Evolutionary conservation across 805 yeast genomes (phyloP).

Genomic region (Ogataea glucozyma): DNA sequence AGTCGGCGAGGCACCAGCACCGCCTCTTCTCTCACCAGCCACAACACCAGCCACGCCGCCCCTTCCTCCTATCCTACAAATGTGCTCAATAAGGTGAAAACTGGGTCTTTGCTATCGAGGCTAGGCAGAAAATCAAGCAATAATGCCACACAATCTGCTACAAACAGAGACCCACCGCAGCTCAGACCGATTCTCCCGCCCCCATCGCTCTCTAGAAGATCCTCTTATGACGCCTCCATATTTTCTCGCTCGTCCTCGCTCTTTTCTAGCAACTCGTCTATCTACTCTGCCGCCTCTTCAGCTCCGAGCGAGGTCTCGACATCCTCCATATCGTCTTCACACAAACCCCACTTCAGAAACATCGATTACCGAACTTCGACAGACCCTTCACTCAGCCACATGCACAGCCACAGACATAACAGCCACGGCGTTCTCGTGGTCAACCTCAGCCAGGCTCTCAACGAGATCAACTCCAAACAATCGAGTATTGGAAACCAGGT

Average conservation of each 20-base stretch:
- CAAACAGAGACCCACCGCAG: conserved; percentile 3
- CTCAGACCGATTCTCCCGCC: conserved; percentile 3
- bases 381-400: background rate
- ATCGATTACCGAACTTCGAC: conserved; percentile 8
- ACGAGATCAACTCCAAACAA: conserved; percentile 18
- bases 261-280: conserved; percentile 12
- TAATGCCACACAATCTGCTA: background rate
- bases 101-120: conserved; percentile 17
- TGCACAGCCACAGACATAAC: background rate
- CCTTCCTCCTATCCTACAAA: no score
- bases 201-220: conserved; percentile 9
- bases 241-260: conserved; percentile 11
- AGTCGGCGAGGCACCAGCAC: conserved; percentile 1
- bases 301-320: conserved; percentile 8
- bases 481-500: conserved; percentile 28
- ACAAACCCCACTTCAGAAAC: conserved; percentile 4
- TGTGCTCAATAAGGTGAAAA: conserved; percentile 12
- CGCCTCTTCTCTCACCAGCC: conserved; percentile 1
- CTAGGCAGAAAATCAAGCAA: conserved; percentile 3
- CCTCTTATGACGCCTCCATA: conserved; percentile 14
- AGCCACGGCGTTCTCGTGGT: conserved; percentile 7
- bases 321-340: background rate
- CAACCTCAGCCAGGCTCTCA: conserved; percentile 20
- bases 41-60: background rate
- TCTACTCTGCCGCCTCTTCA: conserved; percentile 12